phyloP scores from a whole-genome alignment of 2,329 filamentous ascomycete species.

The Talaromyces funiculosus region DNA sequence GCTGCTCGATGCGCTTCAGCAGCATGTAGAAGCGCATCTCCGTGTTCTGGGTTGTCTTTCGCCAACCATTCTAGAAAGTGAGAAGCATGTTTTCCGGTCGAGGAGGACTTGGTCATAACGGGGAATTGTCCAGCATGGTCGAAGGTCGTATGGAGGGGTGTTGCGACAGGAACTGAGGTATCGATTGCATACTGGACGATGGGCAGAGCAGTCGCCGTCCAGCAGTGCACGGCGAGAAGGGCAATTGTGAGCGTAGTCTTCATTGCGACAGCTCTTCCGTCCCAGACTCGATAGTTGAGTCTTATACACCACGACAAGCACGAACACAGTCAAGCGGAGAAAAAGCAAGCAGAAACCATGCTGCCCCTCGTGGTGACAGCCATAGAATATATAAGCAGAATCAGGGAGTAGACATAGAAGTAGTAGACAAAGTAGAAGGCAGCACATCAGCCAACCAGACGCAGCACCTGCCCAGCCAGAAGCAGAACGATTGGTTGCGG shows the following conservation, averaged over 20 bases:
- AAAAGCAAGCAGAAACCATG: neutral
- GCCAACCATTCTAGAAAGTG: constrained; percentile 2
- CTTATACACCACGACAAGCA: neutral
- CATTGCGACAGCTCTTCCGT: neutral
- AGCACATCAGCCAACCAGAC: constrained; percentile 5
- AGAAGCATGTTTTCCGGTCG: neutral
- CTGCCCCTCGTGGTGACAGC: neutral
- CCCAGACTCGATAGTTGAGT: neutral
- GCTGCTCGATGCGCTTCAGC: neutral
- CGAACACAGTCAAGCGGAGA: neutral
- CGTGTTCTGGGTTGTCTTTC: neutral
- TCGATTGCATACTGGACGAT: neutral
- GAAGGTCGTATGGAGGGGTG: neutral
- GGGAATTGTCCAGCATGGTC: neutral
- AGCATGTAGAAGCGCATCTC: neutral
- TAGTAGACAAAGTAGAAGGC: neutral
- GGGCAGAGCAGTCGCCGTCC: constrained; percentile 1
- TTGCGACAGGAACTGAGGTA: neutral
- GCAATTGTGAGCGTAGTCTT: neutral
- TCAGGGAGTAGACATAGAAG: neutral
- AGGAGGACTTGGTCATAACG: neutral
- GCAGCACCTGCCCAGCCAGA: neutral
- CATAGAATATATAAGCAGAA: neutral
- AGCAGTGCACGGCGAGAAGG: neutral
- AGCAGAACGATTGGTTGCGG: neutral